Base-by-base conservation (phyloP, 164 flowering plant species). In the Annona cherimola region DNA sequence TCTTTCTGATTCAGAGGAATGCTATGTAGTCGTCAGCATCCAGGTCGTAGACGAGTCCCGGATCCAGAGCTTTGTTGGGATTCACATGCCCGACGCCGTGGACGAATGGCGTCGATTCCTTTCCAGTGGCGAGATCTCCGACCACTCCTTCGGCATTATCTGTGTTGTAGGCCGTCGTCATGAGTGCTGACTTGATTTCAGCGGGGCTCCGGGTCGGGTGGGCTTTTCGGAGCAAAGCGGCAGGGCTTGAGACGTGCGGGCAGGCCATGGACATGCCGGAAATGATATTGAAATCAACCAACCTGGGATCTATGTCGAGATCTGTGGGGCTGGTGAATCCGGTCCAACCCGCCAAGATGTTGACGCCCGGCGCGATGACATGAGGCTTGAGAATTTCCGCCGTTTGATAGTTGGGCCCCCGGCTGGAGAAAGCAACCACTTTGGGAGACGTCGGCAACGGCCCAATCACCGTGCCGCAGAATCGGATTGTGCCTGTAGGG, bases 11-110 rank as follows among this genome's bases (percentile, higher is more conserved):
- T n/a, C 98, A 94, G 12, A 94, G 86, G 76, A 90, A 92, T 62
- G 75, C 73, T 1, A 92, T 61, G 71, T 94, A 94, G 78, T 90
- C 90, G 2, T 87, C 85, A 20, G 69, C 75, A 0, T 83, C 74
- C 66, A 80, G 68, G 73, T 94, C 93, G 68, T 94, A 94, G 19
- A 94, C 93, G 1, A 94, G 89, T 42, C 98, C 97, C 0, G 98
- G 98, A 75, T 90, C 86, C 4, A 90, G 86, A 18, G 98, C 97
- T n/a, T 87, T 77, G 1, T 80, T 70, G 1, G 94, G 97, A 67
- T 89, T 78, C 46, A 92, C 97, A 65, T 94, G 96, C 35, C 98
- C 97, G 0, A 97, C 84, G 2, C 98, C 97, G 42, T 75, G 78
- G 76, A 83, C 97, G 55, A 89, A 94, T 19, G 96, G 90, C 26